Conservation (phyloP, 2,329 filamentous ascomycete genomes). For the Aspergillus versicolor region DNA sequence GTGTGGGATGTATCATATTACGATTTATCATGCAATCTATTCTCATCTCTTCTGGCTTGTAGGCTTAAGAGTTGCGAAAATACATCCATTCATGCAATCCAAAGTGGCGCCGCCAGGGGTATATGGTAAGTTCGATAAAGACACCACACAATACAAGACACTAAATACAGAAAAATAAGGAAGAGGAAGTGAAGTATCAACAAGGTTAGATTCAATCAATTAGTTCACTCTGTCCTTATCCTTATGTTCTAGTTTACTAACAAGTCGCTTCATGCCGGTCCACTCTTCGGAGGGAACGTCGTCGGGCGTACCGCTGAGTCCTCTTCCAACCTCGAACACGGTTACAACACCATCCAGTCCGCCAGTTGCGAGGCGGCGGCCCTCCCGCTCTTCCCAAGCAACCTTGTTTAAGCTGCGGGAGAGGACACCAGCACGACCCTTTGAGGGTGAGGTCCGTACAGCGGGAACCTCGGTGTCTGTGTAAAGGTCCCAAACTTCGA, state of each 20-base stretch:
- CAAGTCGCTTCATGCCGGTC: conserved; percentile 86
- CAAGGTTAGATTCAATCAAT: conserved; percentile 3
- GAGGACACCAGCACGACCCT: conserved; percentile 62
- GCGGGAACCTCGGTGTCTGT: conserved; percentile 90
- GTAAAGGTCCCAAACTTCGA: conserved; percentile 95
- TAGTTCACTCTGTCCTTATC: conserved; percentile 39
- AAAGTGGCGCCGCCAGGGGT: conserved; percentile 23
- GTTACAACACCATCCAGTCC: conserved; percentile 89
- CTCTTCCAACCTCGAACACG: conserved; percentile 82
- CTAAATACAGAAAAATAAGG: conserved; percentile 14
- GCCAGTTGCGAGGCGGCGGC: conserved; percentile 81
- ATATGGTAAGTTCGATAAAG: conserved; percentile 24
- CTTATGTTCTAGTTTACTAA: conserved; percentile 68
- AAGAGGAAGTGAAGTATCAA: not conserved
- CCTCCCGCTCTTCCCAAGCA: conserved; percentile 89
- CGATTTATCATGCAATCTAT: conserved; percentile 3
- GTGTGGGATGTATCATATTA: not conserved
- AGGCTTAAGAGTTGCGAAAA: conserved; percentile 8
- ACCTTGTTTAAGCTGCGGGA: conserved; percentile 90
- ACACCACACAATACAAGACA: conserved; percentile 17
- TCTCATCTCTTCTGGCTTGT: conserved; percentile 3
- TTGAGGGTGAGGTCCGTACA: conserved; percentile 71
- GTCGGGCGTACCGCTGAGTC: conserved; percentile 77
- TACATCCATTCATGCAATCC: conserved; percentile 20
- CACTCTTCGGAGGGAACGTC: conserved; percentile 83